These are phyloP conservation scores for Acacia melanoxylon DNA, from an alignment of 306 rosid genomes.

Conservation along the genomic window DNA sequence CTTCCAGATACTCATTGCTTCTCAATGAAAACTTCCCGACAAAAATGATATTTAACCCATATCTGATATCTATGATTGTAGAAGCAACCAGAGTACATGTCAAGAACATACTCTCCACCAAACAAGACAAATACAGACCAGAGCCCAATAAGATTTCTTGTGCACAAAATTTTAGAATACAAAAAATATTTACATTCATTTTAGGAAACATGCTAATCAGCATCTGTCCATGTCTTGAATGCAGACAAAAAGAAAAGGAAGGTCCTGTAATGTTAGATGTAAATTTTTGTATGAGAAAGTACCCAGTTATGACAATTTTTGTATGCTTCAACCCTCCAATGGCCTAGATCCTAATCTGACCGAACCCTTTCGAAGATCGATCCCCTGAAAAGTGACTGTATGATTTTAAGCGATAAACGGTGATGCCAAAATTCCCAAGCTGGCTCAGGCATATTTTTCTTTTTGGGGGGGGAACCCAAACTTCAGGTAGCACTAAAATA, in stretches of 20 bases:
- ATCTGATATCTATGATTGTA: too few species aligned
- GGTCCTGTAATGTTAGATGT: slow-evolving; percentile 4
- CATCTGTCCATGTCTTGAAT: slow-evolving; percentile 4
- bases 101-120: too few species aligned
- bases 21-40: too few species aligned
- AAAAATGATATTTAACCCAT: too few species aligned
- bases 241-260: not conserved
- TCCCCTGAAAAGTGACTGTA: not conserved
- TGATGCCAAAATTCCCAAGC: not conserved
- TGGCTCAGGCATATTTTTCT: not conserved
- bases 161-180: not conserved
- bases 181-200: slow-evolving; percentile 14
- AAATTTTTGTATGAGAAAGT: not conserved
- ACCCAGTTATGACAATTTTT: not conserved
- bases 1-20: too few species aligned
- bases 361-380: not conserved
- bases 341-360: not conserved
- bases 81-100: too few species aligned
- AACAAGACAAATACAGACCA: not conserved
- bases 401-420: not conserved
- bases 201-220: slow-evolving; percentile 6
- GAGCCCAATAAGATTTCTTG: not conserved
- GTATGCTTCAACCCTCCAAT: not conserved
- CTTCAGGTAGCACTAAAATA: not conserved
- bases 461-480: not conserved